Conservation (phyloP, 2,329 filamentous ascomycete species). For the Fusarium abutilonis region DNA sequence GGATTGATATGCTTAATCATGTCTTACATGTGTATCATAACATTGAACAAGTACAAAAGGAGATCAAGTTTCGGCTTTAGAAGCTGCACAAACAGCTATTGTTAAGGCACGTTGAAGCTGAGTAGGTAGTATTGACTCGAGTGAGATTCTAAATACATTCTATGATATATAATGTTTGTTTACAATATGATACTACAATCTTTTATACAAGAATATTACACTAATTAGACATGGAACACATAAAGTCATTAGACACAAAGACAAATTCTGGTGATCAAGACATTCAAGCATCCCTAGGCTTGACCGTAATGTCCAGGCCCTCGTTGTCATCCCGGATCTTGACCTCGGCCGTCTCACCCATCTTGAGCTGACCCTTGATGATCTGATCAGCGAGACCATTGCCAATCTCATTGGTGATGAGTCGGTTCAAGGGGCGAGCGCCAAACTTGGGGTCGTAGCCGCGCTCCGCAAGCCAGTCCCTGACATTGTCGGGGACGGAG, state of each 20-base stretch:
- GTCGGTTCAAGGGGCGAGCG: conserved; percentile 86
- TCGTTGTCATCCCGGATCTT: conserved; percentile 70
- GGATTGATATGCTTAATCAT: too few species aligned
- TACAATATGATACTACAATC: conserved; percentile 13
- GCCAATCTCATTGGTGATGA: conserved; percentile 90
- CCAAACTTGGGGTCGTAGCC: conserved; percentile 94
- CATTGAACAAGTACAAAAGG: too few species aligned
- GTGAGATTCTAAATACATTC: conserved; percentile 16
- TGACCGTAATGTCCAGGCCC: conserved; percentile 62
- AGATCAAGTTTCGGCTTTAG: too few species aligned
- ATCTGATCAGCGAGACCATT: conserved; percentile 92
- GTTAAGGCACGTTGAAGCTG: not conserved
- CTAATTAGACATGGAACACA: conserved; percentile 36
- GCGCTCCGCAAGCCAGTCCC: conserved; percentile 85
- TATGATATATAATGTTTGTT: conserved; percentile 18
- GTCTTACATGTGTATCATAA: too few species aligned
- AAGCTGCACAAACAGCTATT: not conserved
- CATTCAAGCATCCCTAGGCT: conserved; percentile 33
- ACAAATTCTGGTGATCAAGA: not conserved
- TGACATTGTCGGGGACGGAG: conserved; percentile 74
- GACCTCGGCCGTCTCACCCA: conserved; percentile 78
- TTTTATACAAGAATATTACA: conserved; percentile 21
- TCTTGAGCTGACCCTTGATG: conserved; percentile 83
- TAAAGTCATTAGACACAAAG: conserved; percentile 36
- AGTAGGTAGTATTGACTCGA: conserved; percentile 20